Base-by-base conservation (phyloP, 768 basidiomycete genomes). In the Paxillus involutus region DNA sequence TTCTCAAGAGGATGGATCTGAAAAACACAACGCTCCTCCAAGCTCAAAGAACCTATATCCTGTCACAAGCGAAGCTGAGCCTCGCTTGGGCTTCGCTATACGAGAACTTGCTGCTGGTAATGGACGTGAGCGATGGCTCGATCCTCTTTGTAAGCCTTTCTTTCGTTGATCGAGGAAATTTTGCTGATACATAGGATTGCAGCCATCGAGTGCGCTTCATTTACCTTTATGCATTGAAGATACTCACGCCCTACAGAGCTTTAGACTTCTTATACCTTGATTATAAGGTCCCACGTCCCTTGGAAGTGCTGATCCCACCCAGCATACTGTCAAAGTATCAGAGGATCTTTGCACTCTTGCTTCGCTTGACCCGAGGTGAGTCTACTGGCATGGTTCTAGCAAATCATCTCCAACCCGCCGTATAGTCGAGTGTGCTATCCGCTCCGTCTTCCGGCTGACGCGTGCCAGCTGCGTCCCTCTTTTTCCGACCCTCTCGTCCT, bases 261-360 rank as follows among this genome's bases (percentile, higher is more conserved):
- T 68, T 96, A 41, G 94, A 95, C 67, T 96, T 95, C 65, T 72
- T 96, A 13, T 91, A 91, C 64, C 85, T 96, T 75, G 85, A 93
- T 59, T 96, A 96, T 69, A 88, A 88, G 61, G 86, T 91, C n/a
- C 91, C 92, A 2, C 77, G 77, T n/a, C 82, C 91, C 0, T 73
- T 96, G 37, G 82, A 85, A 44, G 77, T 85, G 11, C 65, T 96
- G 10, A 87, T 96, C 32, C 83, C 90, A 2, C 75, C 81, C 1
- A 76, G 81, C 5, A 79, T 89, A 32, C 69, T 94, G n/a, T 85
- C 81, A 6, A 95, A 94, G 66, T 95, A 95, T 64, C 90, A 94
- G 59, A 77, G 89, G 39, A 75, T 94, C 56, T 93, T 94, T 67
- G 79, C 88, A 0, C 85, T 94, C 61, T 79, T 93, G 44, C 73